These are phyloP conservation scores for Quercus gilva DNA, from an alignment of 306 rosid species.

Conservation along the genomic window DNA sequence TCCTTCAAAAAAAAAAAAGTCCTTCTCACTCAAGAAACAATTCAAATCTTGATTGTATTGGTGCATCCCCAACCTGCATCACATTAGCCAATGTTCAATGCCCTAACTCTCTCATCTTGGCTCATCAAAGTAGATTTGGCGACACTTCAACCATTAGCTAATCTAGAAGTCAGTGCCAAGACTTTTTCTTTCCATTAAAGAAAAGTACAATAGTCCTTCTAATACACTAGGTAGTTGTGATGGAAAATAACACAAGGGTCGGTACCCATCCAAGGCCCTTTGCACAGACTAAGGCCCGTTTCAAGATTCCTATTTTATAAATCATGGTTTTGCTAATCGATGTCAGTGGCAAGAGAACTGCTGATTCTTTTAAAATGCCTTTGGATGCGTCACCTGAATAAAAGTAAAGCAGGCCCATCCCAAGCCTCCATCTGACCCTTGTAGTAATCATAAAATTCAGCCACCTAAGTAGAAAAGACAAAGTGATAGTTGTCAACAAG, in stretches of 20 bases:
- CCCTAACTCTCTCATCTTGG: neutral
- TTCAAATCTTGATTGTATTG: neutral
- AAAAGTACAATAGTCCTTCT: neutral
- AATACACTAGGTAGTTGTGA: neutral
- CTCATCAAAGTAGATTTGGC: neutral
- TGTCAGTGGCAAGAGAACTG: slow-evolving; percentile 13
- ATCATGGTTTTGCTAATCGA: neutral
- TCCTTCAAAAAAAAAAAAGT: too few relatives aligned
- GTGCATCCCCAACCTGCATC: neutral
- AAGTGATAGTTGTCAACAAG: neutral
- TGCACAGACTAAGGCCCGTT: slow-evolving; percentile 15
- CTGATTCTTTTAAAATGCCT: slow-evolving; percentile 1
- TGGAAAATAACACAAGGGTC: neutral
- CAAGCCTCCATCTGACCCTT: slow-evolving; percentile 99
- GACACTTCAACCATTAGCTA: neutral
- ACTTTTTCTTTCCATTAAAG: neutral
- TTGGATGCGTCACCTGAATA: slow-evolving; percentile 70
- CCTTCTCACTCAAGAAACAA: neutral
- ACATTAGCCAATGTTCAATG: neutral
- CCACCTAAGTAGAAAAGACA: slow-evolving; percentile 47
- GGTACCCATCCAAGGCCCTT: neutral
- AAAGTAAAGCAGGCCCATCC: slow-evolving; percentile 99
- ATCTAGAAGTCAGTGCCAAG: neutral
- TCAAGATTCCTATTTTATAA: neutral
- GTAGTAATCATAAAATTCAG: slow-evolving; percentile 96